Base-by-base conservation (phyloP, 768 basidiomycete genomes). In the Mycena kentingensis region DNA sequence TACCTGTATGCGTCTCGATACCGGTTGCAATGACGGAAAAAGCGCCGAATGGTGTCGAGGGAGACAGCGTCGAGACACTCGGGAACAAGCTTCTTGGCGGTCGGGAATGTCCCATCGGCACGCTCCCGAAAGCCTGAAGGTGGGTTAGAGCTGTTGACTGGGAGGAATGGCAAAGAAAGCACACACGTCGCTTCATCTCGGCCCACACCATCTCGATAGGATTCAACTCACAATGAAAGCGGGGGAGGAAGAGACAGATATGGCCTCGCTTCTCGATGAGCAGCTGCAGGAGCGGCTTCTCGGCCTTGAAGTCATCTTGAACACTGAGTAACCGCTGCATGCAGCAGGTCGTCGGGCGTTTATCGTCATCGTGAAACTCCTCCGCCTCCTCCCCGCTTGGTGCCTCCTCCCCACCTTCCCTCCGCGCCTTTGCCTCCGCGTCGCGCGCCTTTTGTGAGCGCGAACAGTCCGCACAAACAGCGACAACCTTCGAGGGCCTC, bases 141-240 rank as follows among this genome's bases (percentile, higher is more conserved):
- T 49, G 24, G 16, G 19, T 44, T 47, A 54, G 35, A 55, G 34
- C n/a, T n/a, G n/a, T n/a, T n/a, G n/a, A n/a, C 13, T 18, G 38
- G 39, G 15, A 21, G 51, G 57, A 51, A 34, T 60, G 41, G 34
- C 31, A 49, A 25, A 48, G 41, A 48, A 11, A 22, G 18, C 22
- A 62, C 64, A 46, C 49, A 60, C 44, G 25, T 19, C 47, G 57
- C 51, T 69, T 70, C 24, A 59, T 38, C 26, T 54, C 49, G 4
- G 61, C 66, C 69, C 69, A 70, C 19, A 52, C 60, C 58, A 63
- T 63, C 51, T 71, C 67, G 27, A 71, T 71, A 16, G 65, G 53
- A 44, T 54, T 54, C 1, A 54, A 43, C 47, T 54, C 52, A 31
- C 52, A 54, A 36, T 54, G 52, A 25, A 54, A 54, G 32, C 46